phyloP scores from a whole-genome alignment of 495 filamentous ascomycete species.

The Annulohypoxylon moriforme region DNA sequence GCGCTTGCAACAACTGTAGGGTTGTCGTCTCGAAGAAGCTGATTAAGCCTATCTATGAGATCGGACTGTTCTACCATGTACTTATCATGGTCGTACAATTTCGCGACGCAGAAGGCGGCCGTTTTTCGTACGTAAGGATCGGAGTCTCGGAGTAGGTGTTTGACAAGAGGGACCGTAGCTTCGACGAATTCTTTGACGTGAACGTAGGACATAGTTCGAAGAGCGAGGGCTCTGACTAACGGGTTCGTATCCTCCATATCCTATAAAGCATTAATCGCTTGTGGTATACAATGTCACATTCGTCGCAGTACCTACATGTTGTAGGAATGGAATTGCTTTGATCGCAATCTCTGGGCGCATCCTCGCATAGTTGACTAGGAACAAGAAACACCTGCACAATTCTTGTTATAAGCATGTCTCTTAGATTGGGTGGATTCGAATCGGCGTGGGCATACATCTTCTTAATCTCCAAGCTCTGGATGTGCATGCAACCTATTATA shows the following conservation, averaged over 20 bases:
- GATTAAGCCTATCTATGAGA: conserved; percentile 91
- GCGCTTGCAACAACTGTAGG: conserved; percentile 97
- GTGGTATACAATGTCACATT: background rate
- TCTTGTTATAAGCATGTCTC: conserved; percentile 48
- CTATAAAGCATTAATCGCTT: conserved; percentile 56
- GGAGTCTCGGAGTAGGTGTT: conserved; percentile 82
- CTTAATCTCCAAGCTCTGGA: conserved; percentile 96
- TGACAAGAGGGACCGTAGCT: conserved; percentile 85
- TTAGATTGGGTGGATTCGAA: background rate
- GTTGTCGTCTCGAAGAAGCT: conserved; percentile 92
- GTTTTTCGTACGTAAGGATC: conserved; percentile 99
- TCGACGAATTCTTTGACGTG: conserved; percentile 97
- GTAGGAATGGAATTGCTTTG: conserved; percentile 88
- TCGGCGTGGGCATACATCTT: conserved; percentile 81
- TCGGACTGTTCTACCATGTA: conserved; percentile 89
- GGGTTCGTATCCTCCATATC: conserved; percentile 96
- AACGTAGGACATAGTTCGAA: conserved; percentile 97
- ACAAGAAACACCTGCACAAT: conserved; percentile 88
- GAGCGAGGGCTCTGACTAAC: conserved; percentile 88
- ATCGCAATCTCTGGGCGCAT: conserved; percentile 94
- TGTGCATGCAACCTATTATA: conserved; percentile 92
- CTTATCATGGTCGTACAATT: conserved; percentile 96
- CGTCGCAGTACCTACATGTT: conserved; percentile 69
- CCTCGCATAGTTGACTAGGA: conserved; percentile 94
- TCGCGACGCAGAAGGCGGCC: conserved; percentile 94